Evolutionary conservation across 2,329 filamentous ascomycete genomes (phyloP).

Genomic region (Didymella exigua): DNA sequence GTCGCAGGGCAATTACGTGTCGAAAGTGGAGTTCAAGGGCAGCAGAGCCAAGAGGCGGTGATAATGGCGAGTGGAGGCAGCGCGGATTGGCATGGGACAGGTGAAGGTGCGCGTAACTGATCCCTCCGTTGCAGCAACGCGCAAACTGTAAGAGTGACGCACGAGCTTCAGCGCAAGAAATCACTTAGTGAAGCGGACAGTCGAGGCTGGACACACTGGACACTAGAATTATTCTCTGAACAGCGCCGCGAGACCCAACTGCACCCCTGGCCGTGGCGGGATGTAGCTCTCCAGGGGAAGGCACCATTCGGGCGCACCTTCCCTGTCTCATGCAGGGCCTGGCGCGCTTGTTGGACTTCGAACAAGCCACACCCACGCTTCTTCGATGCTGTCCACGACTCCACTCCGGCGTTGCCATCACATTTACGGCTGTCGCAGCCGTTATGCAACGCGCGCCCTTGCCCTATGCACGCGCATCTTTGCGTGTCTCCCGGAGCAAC

Average conservation of each 20-base stretch:
- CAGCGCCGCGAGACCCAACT: slow-evolving; percentile 11
- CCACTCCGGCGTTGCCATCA: slow-evolving; percentile 3
- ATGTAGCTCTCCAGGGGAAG: slow-evolving; percentile 16
- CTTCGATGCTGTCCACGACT: slow-evolving; percentile 5
- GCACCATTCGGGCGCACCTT: slow-evolving; percentile 12
- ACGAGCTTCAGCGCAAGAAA: slow-evolving; percentile 3
- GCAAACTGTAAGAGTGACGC: slow-evolving; percentile 6
- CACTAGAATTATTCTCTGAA: slow-evolving; percentile 2
- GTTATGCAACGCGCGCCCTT: slow-evolving; percentile 10
- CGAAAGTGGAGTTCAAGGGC: not conserved
- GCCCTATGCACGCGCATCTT: slow-evolving; percentile 7
- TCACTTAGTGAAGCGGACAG: not conserved
- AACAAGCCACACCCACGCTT: slow-evolving; percentile 11
- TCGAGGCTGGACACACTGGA: slow-evolving; percentile 3
- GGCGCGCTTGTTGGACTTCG: slow-evolving; percentile 6
- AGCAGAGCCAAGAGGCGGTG: slow-evolving; percentile 2
- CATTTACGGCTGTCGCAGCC: slow-evolving; percentile 3
- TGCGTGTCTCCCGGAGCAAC: not conserved
- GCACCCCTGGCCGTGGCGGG: slow-evolving; percentile 14
- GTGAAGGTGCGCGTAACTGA: slow-evolving; percentile 10
- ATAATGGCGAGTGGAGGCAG: not conserved
- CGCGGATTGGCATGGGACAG: slow-evolving; percentile 5
- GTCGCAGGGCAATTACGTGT: slow-evolving; percentile 9
- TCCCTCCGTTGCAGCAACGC: slow-evolving; percentile 1
- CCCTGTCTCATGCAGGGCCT: slow-evolving; percentile 19